Conservation (phyloP, 1,284 basidiomycete species). For the Agroathelia rolfsii region DNA sequence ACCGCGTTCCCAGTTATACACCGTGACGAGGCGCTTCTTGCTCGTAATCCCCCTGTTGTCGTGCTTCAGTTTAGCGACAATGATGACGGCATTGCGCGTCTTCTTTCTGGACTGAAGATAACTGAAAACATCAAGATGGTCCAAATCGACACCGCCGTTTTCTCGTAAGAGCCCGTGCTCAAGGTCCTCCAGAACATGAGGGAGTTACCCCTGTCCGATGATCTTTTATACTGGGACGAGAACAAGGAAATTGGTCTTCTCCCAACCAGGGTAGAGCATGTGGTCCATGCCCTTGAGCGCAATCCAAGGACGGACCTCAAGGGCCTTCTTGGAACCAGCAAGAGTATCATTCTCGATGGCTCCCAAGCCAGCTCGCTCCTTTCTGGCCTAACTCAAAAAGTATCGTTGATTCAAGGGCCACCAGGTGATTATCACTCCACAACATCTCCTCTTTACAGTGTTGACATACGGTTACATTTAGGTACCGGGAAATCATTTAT, state of each 20-base stretch:
- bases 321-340: conserved; percentile 23
- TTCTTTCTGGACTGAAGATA: conserved; percentile 29
- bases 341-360: conserved; percentile 35
- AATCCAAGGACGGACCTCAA: conserved; percentile 32
- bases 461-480: conserved; percentile 14
- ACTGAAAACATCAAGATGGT: conserved; percentile 32
- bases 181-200: conserved; percentile 36
- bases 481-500: conserved; percentile 65
- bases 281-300: conserved; percentile 25
- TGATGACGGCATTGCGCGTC: conserved; percentile 30
- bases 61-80: conserved; percentile 44
- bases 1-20: conserved; percentile 42
- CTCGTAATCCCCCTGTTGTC: conserved; percentile 35
- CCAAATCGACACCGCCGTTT: conserved; percentile 49
- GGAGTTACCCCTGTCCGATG: conserved; percentile 32
- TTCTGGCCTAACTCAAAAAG: conserved; percentile 38
- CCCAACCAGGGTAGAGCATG: conserved; percentile 4
- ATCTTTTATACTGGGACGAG: conserved; percentile 44
- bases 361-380: conserved; percentile 42
- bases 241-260: conserved; percentile 12
- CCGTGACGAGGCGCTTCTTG: conserved; percentile 42
- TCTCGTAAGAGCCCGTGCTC: conserved; percentile 51
- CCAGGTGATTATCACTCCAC: conserved; percentile 34
- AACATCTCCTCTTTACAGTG: neutral
- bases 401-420: conserved; percentile 59